Percentiles rank a stretch among this genome's conserved stretches.
Evolutionary conservation across 495 filamentous ascomycete species (phyloP).

Genomic region (Penicillium argentinense): DNA sequence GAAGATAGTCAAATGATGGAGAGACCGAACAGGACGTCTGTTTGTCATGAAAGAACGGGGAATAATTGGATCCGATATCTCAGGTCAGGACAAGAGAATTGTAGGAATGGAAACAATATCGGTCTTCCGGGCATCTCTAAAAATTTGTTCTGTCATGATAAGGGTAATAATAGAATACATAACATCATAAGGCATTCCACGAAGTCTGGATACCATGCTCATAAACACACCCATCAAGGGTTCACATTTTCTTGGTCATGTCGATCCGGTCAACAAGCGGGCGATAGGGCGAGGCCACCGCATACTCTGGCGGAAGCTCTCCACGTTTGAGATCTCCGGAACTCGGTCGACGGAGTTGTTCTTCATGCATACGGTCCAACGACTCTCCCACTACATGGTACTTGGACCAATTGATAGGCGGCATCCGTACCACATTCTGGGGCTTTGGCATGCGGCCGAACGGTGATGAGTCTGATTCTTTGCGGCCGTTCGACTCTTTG

Average conservation of each 20-base stretch:
- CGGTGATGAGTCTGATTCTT: slow-evolving; percentile 21
- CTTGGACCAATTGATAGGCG: slow-evolving; percentile 87
- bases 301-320: slow-evolving; percentile 46
- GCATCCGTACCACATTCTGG: slow-evolving; percentile 82
- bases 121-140: slow-evolving; percentile 3
- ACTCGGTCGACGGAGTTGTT: slow-evolving; percentile 66
- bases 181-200: slow-evolving; percentile 17
- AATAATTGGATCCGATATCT: background rate
- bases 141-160: slow-evolving; percentile 12
- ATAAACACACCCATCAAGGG: slow-evolving; percentile 10
- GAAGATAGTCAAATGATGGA: background rate
- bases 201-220: slow-evolving; percentile 5
- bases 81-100: background rate
- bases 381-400: slow-evolving; percentile 80
- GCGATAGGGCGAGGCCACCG: slow-evolving; percentile 72
- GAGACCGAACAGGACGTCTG: no score
- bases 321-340: slow-evolving; percentile 51
- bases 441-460: slow-evolving; percentile 64
- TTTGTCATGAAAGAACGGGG: background rate
- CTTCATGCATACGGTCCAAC: slow-evolving; percentile 78
- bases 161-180: slow-evolving; percentile 18
- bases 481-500: slow-evolving; percentile 14
- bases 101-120: background rate
- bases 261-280: slow-evolving; percentile 68
- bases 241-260: slow-evolving; percentile 40